These are phyloP conservation scores for Mallotus repandus DNA, from an alignment of 441 rosid species.

Conservation along the genomic window DNA sequence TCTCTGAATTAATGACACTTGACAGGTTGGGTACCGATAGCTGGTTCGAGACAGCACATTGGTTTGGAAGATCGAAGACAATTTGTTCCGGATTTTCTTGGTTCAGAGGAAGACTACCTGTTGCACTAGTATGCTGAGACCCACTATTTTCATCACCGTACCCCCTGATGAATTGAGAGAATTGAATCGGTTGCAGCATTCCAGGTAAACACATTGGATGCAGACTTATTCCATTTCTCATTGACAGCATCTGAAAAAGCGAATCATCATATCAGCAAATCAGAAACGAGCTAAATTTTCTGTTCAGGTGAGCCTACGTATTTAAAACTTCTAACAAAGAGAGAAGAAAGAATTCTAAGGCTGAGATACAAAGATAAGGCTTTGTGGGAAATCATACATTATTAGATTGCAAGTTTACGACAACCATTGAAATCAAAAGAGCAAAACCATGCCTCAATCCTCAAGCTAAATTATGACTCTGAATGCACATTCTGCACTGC, in stretches of 20 bases:
- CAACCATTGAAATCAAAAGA: too few relatives aligned
- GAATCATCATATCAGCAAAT: conserved; percentile 19
- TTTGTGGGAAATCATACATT: not conserved
- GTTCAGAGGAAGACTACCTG: conserved; percentile 30
- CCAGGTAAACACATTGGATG: conserved; percentile 67
- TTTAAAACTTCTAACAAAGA: too few relatives aligned
- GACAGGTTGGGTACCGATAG: conserved; percentile 37
- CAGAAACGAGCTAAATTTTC: conserved; percentile 7
- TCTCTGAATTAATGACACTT: conserved; percentile 36
- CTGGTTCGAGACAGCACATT: conserved; percentile 34
- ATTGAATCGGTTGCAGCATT: conserved; percentile 48
- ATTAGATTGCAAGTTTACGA: too few relatives aligned
- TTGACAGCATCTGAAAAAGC: conserved; percentile 58
- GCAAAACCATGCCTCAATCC: too few relatives aligned
- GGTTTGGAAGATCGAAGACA: conserved; percentile 36
- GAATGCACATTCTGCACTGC: too few relatives aligned
- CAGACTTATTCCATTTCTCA: conserved; percentile 71
- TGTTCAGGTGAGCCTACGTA: not conserved
- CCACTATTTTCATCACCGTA: conserved; percentile 33
- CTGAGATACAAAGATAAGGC: not conserved
- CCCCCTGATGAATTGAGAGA: conserved; percentile 36
- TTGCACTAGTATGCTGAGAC: conserved; percentile 28
- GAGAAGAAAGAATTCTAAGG: not conserved
- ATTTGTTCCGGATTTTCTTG: conserved; percentile 35
- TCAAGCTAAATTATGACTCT: too few relatives aligned